Conservation (phyloP, 1,139 yeast species). For the Yamadazyma spencermartinsiae region DNA sequence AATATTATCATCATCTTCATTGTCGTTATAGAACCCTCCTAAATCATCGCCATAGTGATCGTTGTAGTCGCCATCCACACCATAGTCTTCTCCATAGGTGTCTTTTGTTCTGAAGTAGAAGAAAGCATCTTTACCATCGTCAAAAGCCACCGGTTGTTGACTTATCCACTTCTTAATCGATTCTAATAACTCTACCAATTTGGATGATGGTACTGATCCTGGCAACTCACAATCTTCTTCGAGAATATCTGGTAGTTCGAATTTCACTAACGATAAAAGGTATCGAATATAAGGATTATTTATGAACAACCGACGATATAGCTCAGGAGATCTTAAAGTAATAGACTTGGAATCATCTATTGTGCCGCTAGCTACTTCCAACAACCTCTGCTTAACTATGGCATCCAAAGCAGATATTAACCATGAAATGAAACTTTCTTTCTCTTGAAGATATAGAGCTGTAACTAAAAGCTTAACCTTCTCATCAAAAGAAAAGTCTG, state of each 20-base stretch:
- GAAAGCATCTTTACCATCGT: constrained; percentile 43
- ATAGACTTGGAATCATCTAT: constrained; percentile 8
- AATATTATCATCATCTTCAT: constrained; percentile 27
- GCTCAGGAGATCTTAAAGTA: constrained; percentile 14
- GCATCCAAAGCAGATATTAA: constrained; percentile 38
- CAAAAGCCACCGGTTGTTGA: constrained; percentile 37
- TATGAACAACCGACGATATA: constrained; percentile 29
- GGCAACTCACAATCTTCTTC: constrained; percentile 36
- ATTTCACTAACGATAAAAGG: constrained; percentile 33
- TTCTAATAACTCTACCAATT: constrained; percentile 24
- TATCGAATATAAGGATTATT: constrained; percentile 38
- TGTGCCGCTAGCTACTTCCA: constrained; percentile 15
- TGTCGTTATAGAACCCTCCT: constrained; percentile 17
- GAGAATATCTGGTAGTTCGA: constrained; percentile 37
- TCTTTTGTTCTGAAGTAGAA: constrained; percentile 32
- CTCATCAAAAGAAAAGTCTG: constrained; percentile 34
- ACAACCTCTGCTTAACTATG: constrained; percentile 23
- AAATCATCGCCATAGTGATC: constrained; percentile 15
- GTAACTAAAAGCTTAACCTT: constrained; percentile 50
- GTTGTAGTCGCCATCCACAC: constrained; percentile 18
- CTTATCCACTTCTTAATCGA: constrained; percentile 32
- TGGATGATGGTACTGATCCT: constrained; percentile 18
- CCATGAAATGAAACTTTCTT: constrained; percentile 43
- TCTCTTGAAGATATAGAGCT: constrained; percentile 48
- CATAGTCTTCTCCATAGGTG: constrained; percentile 20